Conservation (phyloP, 495 filamentous ascomycete species). For the Paragyromitra xinjiangensis region DNA sequence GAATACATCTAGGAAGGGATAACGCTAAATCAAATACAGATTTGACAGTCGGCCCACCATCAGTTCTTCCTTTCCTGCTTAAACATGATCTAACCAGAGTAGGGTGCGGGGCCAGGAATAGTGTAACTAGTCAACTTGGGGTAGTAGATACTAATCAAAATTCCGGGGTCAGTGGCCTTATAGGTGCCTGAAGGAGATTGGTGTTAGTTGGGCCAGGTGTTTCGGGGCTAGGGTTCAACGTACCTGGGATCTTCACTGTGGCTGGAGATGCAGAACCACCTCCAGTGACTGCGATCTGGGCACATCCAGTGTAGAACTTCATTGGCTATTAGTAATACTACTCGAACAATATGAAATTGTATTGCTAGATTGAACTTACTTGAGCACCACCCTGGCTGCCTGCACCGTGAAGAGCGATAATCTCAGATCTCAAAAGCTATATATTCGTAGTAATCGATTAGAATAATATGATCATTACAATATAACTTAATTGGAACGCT, state of each 20-base stretch:
- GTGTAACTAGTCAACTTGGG: conserved; percentile 51
- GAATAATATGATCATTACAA: conserved; percentile 60
- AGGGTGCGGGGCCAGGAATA: conserved; percentile 42
- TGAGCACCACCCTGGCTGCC: conserved; percentile 62
- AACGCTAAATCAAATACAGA: background rate
- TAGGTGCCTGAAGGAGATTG: conserved; percentile 61
- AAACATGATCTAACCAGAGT: conserved; percentile 20
- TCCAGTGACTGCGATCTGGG: conserved; percentile 63
- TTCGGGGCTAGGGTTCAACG: conserved; percentile 56
- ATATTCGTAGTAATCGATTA: conserved; percentile 57
- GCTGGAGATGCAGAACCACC: conserved; percentile 59
- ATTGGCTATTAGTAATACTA: background rate
- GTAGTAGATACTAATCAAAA: conserved; percentile 62
- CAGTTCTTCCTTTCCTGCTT: background rate
- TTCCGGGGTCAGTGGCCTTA: conserved; percentile 60
- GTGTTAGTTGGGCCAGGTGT: conserved; percentile 30
- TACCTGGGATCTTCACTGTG: conserved; percentile 67
- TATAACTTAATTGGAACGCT: conserved; percentile 60
- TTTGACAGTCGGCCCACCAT: background rate
- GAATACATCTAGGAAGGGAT: background rate
- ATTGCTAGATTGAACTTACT: background rate
- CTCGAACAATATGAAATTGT: background rate
- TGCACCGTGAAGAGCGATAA: conserved; percentile 64
- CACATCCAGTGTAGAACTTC: conserved; percentile 65
- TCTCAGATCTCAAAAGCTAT: conserved; percentile 64